Evolutionary conservation across 768 basidiomycete species (phyloP).

Genomic region (Asterophora lycoperdoides): DNA sequence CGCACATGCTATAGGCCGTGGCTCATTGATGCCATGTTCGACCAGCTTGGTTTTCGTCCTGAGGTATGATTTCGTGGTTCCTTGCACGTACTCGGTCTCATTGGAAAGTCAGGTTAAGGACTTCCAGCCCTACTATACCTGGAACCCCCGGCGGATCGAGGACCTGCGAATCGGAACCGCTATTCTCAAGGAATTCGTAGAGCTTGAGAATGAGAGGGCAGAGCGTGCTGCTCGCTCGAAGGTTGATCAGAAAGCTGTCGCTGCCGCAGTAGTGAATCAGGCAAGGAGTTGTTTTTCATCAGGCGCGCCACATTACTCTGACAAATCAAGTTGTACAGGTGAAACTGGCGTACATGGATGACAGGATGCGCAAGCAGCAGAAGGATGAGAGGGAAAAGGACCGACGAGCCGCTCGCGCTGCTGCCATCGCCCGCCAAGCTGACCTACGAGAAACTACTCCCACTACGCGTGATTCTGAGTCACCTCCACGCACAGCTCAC

Average conservation of each 20-base stretch:
- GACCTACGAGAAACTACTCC: slow-evolving; percentile 9
- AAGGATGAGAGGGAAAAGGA: slow-evolving; percentile 59
- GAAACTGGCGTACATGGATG: slow-evolving; percentile 77
- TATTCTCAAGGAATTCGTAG: slow-evolving; percentile 61
- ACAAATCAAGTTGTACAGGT: slow-evolving; percentile 40
- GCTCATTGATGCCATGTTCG: slow-evolving; percentile 9
- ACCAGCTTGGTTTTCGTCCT: slow-evolving; percentile 69
- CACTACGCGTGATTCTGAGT: slow-evolving; percentile 2
- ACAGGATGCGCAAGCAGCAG: slow-evolving; percentile 55
- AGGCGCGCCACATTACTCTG: not conserved
- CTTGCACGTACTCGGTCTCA: not conserved
- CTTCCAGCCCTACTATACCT: slow-evolving; percentile 73
- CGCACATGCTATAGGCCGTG: not conserved
- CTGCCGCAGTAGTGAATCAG: slow-evolving; percentile 50
- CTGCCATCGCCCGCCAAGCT: slow-evolving; percentile 20
- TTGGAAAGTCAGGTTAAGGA: slow-evolving; percentile 47
- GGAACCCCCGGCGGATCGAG: slow-evolving; percentile 45
- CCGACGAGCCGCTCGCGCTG: slow-evolving; percentile 38
- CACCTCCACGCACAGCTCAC: slow-evolving; percentile 16
- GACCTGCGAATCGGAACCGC: slow-evolving; percentile 61
- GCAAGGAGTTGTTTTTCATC: slow-evolving; percentile 26
- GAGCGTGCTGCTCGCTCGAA: slow-evolving; percentile 44
- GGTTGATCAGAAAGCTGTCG: slow-evolving; percentile 56
- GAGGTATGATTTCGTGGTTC: slow-evolving; percentile 39
- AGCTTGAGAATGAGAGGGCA: slow-evolving; percentile 46